These are phyloP conservation scores for Arthroderma sp. DNA, from an alignment of 2,329 filamentous ascomycete genomes.

Conservation along the genomic window DNA sequence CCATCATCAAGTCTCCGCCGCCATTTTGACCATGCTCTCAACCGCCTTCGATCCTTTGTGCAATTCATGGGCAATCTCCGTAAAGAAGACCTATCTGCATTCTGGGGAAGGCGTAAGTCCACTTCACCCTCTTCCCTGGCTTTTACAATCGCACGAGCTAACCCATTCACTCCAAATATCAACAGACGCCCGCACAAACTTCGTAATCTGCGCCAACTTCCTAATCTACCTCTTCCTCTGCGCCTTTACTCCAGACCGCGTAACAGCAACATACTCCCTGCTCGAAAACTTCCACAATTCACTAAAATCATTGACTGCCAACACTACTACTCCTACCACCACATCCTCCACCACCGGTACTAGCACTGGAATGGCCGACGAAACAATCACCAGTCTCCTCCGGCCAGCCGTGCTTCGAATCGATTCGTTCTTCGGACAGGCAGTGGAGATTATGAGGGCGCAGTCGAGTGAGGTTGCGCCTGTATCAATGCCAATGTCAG, in stretches of 20 bases:
- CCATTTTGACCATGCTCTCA: neutral
- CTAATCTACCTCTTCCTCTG: neutral
- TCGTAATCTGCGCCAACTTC: neutral
- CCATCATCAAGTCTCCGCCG: neutral
- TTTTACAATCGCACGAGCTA: no score
- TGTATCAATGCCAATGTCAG: neutral
- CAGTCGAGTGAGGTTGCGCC: neutral
- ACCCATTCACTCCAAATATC: neutral
- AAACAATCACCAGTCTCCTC: neutral
- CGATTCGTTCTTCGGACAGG: conserved; percentile 1
- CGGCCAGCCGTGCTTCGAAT: neutral
- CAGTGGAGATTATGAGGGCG: conserved; percentile 1
- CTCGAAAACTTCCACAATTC: neutral
- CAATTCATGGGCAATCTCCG: neutral
- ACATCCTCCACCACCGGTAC: no score
- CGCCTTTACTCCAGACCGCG: neutral
- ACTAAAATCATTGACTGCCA: neutral
- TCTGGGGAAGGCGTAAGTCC: neutral
- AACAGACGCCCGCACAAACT: neutral
- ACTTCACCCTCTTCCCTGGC: neutral
- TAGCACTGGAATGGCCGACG: neutral
- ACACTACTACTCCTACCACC: neutral
- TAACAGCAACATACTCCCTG: neutral
- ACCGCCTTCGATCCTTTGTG: neutral
- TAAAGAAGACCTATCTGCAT: neutral